A percentile compares a stretch with the other conserved stretches of the same genome.
phyloP scores from a whole-genome alignment of 495 filamentous ascomycete species.

The Trichocladium uniseriatum region DNA sequence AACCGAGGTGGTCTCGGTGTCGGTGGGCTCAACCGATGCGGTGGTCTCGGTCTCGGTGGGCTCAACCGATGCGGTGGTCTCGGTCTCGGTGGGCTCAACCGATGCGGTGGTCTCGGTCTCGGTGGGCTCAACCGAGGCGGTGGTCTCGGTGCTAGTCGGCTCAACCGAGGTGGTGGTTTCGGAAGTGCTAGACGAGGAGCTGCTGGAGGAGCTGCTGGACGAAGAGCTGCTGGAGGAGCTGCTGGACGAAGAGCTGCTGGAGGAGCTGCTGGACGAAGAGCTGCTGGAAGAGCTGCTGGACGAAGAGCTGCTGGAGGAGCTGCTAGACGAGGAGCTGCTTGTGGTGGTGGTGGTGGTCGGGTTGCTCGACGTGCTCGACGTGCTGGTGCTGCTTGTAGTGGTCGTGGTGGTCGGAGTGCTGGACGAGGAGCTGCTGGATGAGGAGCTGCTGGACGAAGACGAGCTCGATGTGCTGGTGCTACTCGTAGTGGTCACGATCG shows the following conservation, averaged over 20 bases:
- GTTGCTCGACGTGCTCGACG: neutral
- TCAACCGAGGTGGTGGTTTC: too few relatives aligned
- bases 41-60: neutral
- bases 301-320: neutral
- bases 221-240: slow-evolving; percentile 2
- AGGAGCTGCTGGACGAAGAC: neutral
- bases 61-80: neutral
- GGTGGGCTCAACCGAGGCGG: neutral
- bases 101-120: neutral
- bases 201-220: neutral
- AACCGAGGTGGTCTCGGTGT: neutral
- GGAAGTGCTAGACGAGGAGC: neutral
- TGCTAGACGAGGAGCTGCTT: neutral
- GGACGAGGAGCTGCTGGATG: neutral
- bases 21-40: neutral
- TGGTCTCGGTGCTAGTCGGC: too few relatives aligned
- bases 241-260: slow-evolving; percentile 2
- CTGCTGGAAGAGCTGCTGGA: slow-evolving; percentile 1
- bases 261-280: neutral
- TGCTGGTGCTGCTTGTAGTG: neutral
- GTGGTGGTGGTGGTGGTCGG: neutral
- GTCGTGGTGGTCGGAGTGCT: slow-evolving; percentile 3
- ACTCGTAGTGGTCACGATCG: slow-evolving; percentile 2
- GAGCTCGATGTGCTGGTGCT: neutral
- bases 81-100: neutral